Evolutionary conservation across 192 early-diverging fungal species (phyloP).

Genomic region (Podila horticola): DNA sequence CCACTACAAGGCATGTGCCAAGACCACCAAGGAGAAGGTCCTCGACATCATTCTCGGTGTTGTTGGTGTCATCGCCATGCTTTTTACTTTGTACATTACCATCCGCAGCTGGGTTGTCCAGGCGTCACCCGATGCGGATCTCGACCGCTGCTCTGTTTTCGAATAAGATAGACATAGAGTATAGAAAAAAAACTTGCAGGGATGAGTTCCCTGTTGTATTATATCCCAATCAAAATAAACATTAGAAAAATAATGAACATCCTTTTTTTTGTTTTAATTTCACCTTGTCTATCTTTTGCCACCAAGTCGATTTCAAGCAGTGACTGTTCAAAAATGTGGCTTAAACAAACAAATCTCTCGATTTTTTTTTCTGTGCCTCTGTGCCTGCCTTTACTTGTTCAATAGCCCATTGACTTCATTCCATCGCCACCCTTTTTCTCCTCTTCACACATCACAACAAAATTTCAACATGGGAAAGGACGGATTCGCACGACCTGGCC

Average conservation of each 20-base stretch:
- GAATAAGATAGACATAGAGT: not conserved
- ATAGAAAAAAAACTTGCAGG: not conserved
- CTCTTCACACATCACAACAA: not conserved
- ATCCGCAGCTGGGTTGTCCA: slow-evolving; percentile 58
- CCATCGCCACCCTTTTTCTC: not conserved
- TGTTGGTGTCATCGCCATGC: slow-evolving; percentile 73
- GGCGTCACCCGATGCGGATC: slow-evolving; percentile 20
- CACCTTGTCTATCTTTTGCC: not conserved
- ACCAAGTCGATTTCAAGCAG: not conserved
- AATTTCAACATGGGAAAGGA: slow-evolving; percentile 64
- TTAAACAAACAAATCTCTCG: not conserved
- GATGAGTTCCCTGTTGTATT: not conserved
- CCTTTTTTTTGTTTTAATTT: slow-evolving; percentile 7
- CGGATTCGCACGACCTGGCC: slow-evolving; percentile 28
- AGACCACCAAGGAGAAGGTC: slow-evolving; percentile 55
- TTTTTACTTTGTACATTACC: slow-evolving; percentile 84
- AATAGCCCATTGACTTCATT: not conserved
- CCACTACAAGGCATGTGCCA: slow-evolving; percentile 72
- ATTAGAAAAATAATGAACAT: too few relatives aligned
- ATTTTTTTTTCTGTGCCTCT: not conserved
- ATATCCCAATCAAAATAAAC: not conserved
- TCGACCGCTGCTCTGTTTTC: slow-evolving; percentile 33
- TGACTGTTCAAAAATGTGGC: not conserved
- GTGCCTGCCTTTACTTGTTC: slow-evolving; percentile 4
- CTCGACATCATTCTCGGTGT: slow-evolving; percentile 71